Base-by-base conservation (phyloP, 768 basidiomycete genomes). In the Amanita exitialis region DNA sequence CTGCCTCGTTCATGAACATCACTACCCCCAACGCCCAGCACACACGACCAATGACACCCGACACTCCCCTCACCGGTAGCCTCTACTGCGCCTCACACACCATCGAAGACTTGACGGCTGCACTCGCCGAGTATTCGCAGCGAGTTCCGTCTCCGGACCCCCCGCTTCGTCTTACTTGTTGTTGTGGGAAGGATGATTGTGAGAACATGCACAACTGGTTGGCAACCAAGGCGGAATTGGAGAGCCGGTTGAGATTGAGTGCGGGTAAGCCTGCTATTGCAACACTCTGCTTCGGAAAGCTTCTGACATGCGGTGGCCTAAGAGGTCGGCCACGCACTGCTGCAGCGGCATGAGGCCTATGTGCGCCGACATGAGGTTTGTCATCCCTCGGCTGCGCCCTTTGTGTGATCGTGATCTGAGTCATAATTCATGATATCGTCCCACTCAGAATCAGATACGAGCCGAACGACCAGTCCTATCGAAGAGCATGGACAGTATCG, bases 321-420 rank as follows among this genome's bases (percentile, higher is more conserved):
- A 91, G 91, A 94, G 74, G 84, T 95, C 25, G 92, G 92, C 10
- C 89, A 92, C 64, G 92, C 93, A 3, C 67, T 96, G 43, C 65
- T 96, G 44, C 82, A 87, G 60, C 73, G 84, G 53, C 90, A 94
- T 62, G 92, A 94, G 67, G 87, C 86, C 3, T 90, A 89, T 64
- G 80, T 90, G 25, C 79, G 83, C 44, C 75, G 76, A 59, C 78
- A 82, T 51, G 81, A 87, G 77, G 82, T 79, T 56, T 42, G 74
- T 66, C 46, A 52, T 51, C 46, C 37, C 23, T 9, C 25, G 41
- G n/a, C 41, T 35, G 25, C 34, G 45, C 15, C 3, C 35, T 35
- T 34, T 35, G 9, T 0, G 15, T 15, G 18, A 34, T 23, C 13
- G 4, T 35, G 35, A 38, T 25, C 15, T 7, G 6, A 20, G 21